phyloP scores from a whole-genome alignment of 139 green algal genomes.

The Micractinium sp. region DNA sequence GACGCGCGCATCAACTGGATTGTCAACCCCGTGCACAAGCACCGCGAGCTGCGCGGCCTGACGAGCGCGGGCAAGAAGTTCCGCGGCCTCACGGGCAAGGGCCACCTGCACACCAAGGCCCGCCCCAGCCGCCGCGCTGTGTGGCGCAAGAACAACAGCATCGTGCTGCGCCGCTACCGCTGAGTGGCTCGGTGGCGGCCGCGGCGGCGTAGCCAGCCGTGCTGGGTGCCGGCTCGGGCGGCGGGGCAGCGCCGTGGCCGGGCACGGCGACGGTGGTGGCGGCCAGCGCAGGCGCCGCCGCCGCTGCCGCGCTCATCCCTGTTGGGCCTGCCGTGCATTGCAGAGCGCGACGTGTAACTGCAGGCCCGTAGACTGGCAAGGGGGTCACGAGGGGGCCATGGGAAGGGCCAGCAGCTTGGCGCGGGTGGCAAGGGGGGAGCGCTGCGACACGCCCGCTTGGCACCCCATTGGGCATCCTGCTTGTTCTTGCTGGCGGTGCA shows the following conservation, averaged over 20 bases:
- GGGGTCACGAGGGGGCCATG: not conserved
- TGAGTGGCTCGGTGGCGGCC: constrained; percentile 55
- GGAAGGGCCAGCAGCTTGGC: not conserved
- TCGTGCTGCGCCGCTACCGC: constrained; percentile 93
- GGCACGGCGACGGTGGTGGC: not conserved
- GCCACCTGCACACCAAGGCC: constrained; percentile 90
- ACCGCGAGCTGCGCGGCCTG: constrained; percentile 97
- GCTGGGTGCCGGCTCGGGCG: not conserved
- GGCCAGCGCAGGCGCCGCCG: not conserved
- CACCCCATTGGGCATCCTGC: too few relatives aligned
- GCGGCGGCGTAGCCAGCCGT: not conserved
- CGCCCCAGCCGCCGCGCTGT: constrained; percentile 87
- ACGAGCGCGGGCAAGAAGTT: constrained; percentile 93
- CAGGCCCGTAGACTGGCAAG: not conserved
- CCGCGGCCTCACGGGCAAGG: constrained; percentile 91
- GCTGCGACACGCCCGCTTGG: not conserved
- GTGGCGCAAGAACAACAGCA: constrained; percentile 91
- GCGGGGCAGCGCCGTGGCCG: not conserved
- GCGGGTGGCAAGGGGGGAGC: not conserved
- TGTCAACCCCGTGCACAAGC: constrained; percentile 96
- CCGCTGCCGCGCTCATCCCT: not conserved
- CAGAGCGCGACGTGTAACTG: constrained; percentile 32
- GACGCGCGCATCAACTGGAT: constrained; percentile 99
- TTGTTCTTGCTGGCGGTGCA: not conserved
- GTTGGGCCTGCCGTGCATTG: constrained; percentile 28